Base-by-base conservation (phyloP, 805 yeast genomes). In the Yarrowia keelungensis region DNA sequence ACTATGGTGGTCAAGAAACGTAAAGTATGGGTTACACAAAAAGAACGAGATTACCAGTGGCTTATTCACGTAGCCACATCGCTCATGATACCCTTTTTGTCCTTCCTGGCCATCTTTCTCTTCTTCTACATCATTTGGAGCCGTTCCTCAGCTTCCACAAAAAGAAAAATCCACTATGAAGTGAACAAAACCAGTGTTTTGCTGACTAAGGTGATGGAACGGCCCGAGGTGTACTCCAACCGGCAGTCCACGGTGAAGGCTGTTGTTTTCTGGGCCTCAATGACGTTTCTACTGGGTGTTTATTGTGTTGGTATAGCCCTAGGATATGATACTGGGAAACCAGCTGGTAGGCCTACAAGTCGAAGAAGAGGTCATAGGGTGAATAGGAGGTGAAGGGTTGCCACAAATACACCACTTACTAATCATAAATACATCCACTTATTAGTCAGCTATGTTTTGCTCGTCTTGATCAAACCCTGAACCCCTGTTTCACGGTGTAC, bases 121-220 rank as follows among this genome's bases (percentile, higher is more conserved):
- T 8, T 53, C 7, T 7, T 42, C 8, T 56, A 35, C 38, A 3
- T 42, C 39, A 2, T 56, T 11, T 56, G 64, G 64, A 56, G n/a
- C 10, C 49, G 64, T 3, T 56, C 50, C 7, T 42, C 47, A 1
- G 1, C 8, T 1, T 2, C 26, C 9, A 43, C 64, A 8, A 56
- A 56, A n/a, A 26, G 16, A 15, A 41, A 42, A 39, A 32, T 56
- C 9, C 49, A 42, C 8, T 43, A 42, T 42, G 64, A 56, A 39
- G 64, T 56, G n/a, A 15, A 56, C 39, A 56, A 56, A 10, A 56
- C 64, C 47, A 26, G 64, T 5, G n/a, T 43, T n/a, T 42, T 56
- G 41, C 14, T 56, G 49, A 56, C 47, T 9, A 56, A 42, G 47
- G 50, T 56, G 39, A 42, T 56, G 64, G 41, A 56, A 8, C 26